Conservation (phyloP, 139 green algal genomes). For the Diplosphaera chodatii region DNA sequence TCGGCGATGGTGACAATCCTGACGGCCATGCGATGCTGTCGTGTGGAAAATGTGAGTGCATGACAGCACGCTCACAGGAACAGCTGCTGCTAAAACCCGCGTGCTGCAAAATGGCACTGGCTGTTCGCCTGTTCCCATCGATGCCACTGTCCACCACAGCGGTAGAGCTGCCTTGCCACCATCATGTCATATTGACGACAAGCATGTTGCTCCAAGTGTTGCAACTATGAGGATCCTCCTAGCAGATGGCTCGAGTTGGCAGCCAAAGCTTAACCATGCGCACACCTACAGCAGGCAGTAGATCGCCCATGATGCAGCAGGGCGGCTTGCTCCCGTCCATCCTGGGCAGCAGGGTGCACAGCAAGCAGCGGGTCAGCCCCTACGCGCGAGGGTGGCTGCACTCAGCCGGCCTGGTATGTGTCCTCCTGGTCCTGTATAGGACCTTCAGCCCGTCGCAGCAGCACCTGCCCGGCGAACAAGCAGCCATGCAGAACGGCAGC, state of each 20-base stretch:
- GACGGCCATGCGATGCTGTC: background rate
- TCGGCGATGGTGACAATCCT: background rate
- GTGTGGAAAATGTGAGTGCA: too few species aligned
- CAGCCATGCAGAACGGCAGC: background rate
- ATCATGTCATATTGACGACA: too few species aligned
- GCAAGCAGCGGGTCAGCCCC: background rate
- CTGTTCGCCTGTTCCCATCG: too few species aligned
- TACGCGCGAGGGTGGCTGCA: background rate
- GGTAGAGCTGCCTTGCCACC: too few species aligned
- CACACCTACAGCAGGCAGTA: background rate
- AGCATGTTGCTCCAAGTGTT: too few species aligned
- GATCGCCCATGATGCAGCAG: background rate
- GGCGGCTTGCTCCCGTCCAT: background rate
- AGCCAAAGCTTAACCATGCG: background rate
- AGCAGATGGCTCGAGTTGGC: background rate
- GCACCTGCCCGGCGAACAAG: background rate
- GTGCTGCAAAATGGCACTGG: too few species aligned
- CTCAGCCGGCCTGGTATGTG: background rate
- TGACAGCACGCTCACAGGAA: too few species aligned
- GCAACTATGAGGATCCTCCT: too few species aligned
- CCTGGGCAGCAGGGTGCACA: background rate
- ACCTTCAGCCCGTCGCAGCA: background rate
- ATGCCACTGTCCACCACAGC: too few species aligned
- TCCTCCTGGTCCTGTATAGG: background rate
- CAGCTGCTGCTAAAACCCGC: too few species aligned